phyloP scores from a whole-genome alignment of 2,329 filamentous ascomycete species.

The Aphanocladium album region DNA sequence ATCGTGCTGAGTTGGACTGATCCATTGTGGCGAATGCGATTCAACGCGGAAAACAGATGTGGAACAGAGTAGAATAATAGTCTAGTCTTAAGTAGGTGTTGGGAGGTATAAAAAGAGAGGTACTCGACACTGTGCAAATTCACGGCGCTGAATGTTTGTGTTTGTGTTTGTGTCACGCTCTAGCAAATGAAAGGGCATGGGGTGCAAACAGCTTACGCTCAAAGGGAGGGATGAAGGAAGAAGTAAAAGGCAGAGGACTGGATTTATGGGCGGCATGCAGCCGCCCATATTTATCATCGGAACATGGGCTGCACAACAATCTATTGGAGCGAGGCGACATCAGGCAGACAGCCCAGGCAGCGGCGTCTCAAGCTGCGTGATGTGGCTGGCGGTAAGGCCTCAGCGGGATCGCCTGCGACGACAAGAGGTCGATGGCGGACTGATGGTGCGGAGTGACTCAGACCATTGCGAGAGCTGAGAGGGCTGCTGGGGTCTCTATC shows the following conservation, averaged over 20 bases:
- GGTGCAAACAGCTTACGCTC: neutral
- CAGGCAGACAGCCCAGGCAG: constrained; percentile 11
- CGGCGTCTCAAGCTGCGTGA: constrained; percentile 4
- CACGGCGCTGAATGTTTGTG: neutral
- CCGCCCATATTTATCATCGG: constrained; percentile 6
- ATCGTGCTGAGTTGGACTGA: constrained; percentile 1
- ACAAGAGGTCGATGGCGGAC: neutral
- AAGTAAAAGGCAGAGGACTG: neutral
- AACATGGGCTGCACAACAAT: constrained; percentile 4
- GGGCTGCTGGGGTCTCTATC: neutral
- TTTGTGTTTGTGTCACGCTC: neutral
- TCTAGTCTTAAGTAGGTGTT: neutral
- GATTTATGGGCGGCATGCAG: neutral
- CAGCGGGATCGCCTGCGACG: constrained; percentile 2
- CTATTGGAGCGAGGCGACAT: constrained; percentile 6
- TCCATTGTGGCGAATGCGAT: neutral
- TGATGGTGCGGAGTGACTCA: constrained; percentile 10
- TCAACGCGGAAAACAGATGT: neutral
- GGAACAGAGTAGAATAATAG: neutral
- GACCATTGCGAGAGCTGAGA: neutral
- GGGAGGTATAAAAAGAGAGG: neutral
- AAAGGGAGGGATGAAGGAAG: neutral
- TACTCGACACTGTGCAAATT: neutral
- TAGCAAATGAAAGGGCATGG: neutral
- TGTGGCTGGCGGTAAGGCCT: constrained; percentile 10